phyloP scores from a whole-genome alignment of 352 stramenopile species.

The Poterioochromonas sp. region DNA sequence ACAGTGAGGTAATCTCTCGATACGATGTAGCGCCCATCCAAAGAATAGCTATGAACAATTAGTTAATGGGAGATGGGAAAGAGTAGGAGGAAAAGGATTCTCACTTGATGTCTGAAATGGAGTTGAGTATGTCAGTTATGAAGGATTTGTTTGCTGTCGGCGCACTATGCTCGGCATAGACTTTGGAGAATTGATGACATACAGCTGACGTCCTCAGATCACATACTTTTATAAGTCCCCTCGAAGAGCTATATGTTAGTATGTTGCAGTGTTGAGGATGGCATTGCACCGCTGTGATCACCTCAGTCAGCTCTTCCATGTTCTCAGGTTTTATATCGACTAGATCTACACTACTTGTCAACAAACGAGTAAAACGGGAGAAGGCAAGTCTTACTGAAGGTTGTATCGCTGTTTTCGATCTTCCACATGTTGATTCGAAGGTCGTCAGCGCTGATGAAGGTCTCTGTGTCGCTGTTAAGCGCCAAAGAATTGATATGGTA shows the following conservation, averaged over 20 bases:
- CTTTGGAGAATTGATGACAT: conserved; percentile 60
- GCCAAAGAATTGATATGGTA: conserved; percentile 94
- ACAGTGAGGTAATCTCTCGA: conserved; percentile 86
- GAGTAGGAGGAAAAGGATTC: conserved; percentile 35
- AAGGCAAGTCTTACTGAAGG: conserved; percentile 65
- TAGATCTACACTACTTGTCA: conserved; percentile 48
- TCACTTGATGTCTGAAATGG: conserved; percentile 85
- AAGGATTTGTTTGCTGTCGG: conserved; percentile 72
- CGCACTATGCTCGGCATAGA: conserved; percentile 44
- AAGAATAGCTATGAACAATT: conserved; percentile 29
- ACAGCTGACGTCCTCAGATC: conserved; percentile 79
- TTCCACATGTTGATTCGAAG: conserved; percentile 90
- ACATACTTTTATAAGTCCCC: conserved; percentile 76
- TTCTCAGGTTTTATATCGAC: conserved; percentile 90
- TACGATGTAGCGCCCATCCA: conserved; percentile 83
- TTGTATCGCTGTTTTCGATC: conserved; percentile 71
- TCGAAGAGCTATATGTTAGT: conserved; percentile 87
- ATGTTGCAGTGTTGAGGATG: conserved; percentile 82
- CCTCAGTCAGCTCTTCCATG: conserved; percentile 92
- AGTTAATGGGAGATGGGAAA: neutral
- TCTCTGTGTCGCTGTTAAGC: conserved; percentile 83
- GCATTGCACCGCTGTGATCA: conserved; percentile 86
- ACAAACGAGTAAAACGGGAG: too few species aligned
- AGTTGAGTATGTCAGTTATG: conserved; percentile 89
- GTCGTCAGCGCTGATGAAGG: conserved; percentile 89